Conservation (phyloP, 495 filamentous ascomycete genomes). For the Penicillium robsamsonii region DNA sequence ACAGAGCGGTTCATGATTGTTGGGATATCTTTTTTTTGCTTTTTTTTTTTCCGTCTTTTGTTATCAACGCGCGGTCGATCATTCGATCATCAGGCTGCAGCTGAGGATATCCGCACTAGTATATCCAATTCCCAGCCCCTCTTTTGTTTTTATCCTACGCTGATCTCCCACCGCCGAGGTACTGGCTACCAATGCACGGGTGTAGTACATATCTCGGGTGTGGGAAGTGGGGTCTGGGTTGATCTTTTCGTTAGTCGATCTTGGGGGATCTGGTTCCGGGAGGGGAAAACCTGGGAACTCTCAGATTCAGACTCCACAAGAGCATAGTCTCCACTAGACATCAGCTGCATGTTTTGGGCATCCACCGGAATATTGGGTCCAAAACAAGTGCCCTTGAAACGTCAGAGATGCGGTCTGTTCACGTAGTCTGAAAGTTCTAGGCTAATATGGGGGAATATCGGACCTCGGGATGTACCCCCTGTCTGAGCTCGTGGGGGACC, state of each 20-base stretch:
- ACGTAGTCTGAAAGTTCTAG: neutral
- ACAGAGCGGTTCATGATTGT: neutral
- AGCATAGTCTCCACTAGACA: neutral
- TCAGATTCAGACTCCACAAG: neutral
- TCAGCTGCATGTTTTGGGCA: constrained; percentile 9
- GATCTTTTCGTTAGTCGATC: constrained; percentile 6
- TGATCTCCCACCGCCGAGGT: neutral
- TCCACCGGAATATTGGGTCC: neutral
- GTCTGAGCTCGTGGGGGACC: constrained; percentile 5
- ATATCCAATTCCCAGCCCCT: neutral
- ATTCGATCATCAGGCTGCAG: constrained; percentile 23
- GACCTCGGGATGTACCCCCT: neutral
- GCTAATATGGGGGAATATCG: neutral
- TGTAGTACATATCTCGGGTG: neutral
- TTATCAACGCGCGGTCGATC: constrained; percentile 14
- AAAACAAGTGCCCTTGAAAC: neutral
- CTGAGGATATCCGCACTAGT: constrained; percentile 8
- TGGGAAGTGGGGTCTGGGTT: neutral
- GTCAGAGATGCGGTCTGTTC: constrained; percentile 6
- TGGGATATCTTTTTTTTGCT: constrained; percentile 4
- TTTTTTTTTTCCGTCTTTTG: constrained; percentile 4
- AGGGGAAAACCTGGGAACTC: neutral
- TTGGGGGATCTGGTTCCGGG: constrained; percentile 6
- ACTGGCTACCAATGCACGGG: neutral
- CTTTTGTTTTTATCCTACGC: neutral